These are phyloP conservation scores for Aspergillus vadensis DNA, from an alignment of 2,329 filamentous ascomycete genomes.

Conservation along the genomic window DNA sequence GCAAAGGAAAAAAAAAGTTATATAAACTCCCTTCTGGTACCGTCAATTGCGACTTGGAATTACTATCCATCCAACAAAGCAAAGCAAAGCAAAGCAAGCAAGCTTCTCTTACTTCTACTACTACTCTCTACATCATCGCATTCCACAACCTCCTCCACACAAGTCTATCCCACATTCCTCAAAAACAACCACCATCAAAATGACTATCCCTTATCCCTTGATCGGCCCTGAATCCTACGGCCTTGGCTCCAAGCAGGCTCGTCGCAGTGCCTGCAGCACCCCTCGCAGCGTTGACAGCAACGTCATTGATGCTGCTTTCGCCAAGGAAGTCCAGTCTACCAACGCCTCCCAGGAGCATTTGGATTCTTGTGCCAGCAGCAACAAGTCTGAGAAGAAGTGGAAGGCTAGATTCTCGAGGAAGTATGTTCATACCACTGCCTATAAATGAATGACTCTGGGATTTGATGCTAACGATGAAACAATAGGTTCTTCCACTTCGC, in stretches of 20 bases:
- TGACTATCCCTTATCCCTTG: conserved; percentile 3
- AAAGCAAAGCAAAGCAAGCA: neutral
- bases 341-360: neutral
- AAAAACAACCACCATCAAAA: neutral
- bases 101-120: neutral
- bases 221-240: conserved; percentile 3
- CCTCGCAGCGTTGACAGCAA: neutral
- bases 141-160: neutral
- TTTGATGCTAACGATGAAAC: no score
- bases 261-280: neutral
- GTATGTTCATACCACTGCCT: neutral
- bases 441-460: no score
- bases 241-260: neutral
- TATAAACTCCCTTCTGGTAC: neutral
- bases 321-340: neutral
- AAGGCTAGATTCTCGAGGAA: neutral
- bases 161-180: neutral
- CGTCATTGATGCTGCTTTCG: neutral
- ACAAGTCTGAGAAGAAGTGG: neutral
- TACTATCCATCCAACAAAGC: neutral
- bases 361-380: neutral
- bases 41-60: neutral
- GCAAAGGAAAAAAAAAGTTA: neutral
- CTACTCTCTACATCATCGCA: neutral
- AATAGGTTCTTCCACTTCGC: no score